Base-by-base conservation (phyloP, 371 early-diverging fungal genomes). In the Mucor velutinosus region DNA sequence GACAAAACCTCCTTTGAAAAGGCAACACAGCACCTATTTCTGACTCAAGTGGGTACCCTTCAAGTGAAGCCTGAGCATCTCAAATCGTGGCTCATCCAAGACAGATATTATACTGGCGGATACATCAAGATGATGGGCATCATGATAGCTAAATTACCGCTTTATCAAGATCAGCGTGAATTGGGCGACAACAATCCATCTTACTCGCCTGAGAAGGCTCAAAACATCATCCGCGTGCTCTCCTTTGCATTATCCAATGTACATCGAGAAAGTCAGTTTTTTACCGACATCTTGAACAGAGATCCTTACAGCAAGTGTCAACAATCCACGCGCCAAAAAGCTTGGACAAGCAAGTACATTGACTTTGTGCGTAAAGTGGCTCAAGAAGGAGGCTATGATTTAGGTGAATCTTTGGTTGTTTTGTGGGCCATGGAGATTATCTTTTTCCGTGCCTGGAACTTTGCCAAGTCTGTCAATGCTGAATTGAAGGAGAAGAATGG, bases 361-460 rank as follows among this genome's bases (percentile, higher is more conserved):
- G 73, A 72, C 30, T 76, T 69, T 60, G 70, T 72, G 7, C 66
- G 70, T 10, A 72, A 67, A 25, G 64, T 76, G 11, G 69, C 73
- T 6, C 60, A 64, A 7, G 70, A 69, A 49, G 60, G 72, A 35
- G 73, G 67, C 1, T 69, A 69, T 41, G 70, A 72, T 56, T 62
- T 76, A 4, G 73, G 73, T 7, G 73, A 76, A 39, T 70, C 73
- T 7, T 33, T 76, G 25, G 67, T 76, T 19, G 62, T 66, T 3
- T 37, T 76, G 2, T 76, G 76, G 76, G 65, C 73, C 0, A 76
- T 76, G 76, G 76, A 76, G 55, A 30, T 47, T 14, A 35, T 76
- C 6, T 76, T 76, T 37, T 76, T 55, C 30, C 47, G 45, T 25
- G 71, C 71, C 14, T 71, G 71, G 71, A 71, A 25, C 15, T 59